phyloP scores from a whole-genome alignment of 164 flowering plant genomes.

The Vitis amurensis region DNA sequence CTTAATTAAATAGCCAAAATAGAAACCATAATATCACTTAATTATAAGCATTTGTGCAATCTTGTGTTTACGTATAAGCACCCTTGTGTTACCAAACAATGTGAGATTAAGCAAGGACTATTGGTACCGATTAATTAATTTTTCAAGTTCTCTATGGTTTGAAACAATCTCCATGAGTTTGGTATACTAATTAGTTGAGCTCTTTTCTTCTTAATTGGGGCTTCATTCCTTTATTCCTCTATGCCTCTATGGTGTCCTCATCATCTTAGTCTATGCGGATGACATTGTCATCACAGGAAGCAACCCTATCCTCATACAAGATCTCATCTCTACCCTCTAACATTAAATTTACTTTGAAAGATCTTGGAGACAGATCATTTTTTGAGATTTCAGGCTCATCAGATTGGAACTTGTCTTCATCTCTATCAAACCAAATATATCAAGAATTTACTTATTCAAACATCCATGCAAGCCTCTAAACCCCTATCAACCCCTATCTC shows the following conservation, averaged over 20 bases:
- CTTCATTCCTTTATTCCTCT: neutral
- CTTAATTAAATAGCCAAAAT: no score
- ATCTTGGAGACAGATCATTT: conserved; percentile 4
- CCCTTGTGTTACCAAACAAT: no score
- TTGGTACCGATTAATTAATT: no score
- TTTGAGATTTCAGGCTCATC: neutral
- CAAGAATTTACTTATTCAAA: neutral
- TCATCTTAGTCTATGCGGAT: conserved; percentile 2
- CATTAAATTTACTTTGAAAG: neutral
- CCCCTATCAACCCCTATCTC: neutral
- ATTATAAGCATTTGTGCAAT: no score
- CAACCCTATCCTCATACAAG: neutral
- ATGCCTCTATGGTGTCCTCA: neutral
- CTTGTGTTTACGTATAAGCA: no score
- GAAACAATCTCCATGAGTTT: conserved; percentile 3
- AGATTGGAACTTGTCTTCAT: neutral
- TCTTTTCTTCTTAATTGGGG: neutral
- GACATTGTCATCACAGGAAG: neutral
- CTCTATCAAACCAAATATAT: neutral
- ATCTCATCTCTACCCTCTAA: no score
- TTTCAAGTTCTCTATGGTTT: neutral
- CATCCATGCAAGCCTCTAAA: neutral
- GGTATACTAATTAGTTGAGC: neutral
- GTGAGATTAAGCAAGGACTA: no score
- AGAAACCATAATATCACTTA: no score